Conservation (phyloP, 768 basidiomycete genomes). For the Termitomyces heimii region DNA sequence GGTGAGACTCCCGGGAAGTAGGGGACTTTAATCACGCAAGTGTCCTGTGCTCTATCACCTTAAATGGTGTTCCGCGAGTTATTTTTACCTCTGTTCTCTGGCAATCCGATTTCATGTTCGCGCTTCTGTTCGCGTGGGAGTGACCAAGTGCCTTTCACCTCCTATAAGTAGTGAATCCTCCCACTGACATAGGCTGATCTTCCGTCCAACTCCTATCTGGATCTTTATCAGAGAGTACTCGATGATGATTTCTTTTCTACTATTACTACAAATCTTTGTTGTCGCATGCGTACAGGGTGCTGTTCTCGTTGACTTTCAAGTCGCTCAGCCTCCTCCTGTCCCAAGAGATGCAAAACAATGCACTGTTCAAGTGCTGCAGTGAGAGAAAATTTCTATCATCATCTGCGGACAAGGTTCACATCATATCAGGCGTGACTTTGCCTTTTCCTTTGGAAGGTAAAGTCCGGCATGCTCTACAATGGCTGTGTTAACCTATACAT, state of each 20-base stretch:
- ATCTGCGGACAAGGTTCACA: neutral
- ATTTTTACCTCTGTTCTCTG: neutral
- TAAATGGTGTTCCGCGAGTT: neutral
- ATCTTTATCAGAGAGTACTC: neutral
- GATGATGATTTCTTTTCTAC: neutral
- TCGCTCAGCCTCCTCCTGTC: conserved; percentile 64
- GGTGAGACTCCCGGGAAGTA: conserved; percentile 12
- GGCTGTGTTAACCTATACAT: neutral
- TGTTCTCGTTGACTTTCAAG: conserved; percentile 62
- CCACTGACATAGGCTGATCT: neutral
- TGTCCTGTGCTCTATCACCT: neutral
- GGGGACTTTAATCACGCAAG: neutral
- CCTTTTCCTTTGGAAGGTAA: conserved; percentile 62
- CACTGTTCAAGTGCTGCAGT: conserved; percentile 61
- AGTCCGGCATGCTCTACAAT: neutral
- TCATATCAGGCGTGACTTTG: conserved; percentile 56
- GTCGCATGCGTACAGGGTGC: conserved; percentile 11
- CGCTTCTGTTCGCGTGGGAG: neutral
- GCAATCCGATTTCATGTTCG: neutral
- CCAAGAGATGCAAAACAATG: conserved; percentile 57
- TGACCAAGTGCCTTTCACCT: neutral
- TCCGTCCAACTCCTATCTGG: neutral
- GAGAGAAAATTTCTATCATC: conserved; percentile 1
- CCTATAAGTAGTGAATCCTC: conserved; percentile 4
- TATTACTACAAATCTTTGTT: neutral